Evolutionary conservation across 352 stramenopile species (phyloP), one percentile per base, ranked within the genome.

Genomic region (Pythium coloratum): DNA sequence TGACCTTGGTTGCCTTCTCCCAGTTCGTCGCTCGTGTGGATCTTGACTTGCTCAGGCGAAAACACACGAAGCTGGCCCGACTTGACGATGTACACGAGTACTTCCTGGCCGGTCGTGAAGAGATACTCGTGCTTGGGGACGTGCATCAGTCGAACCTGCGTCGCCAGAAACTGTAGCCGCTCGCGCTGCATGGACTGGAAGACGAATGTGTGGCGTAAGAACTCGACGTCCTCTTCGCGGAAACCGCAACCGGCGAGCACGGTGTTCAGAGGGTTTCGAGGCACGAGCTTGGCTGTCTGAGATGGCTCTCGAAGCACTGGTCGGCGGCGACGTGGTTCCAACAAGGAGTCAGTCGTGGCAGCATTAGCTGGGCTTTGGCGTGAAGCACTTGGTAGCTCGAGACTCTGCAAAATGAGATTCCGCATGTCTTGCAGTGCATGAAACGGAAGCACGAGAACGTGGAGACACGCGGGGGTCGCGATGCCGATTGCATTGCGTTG

Each of bases 401-500:
- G 16, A 18, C 47, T 64, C 3, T 20, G 18, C 18, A 50, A 24
- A 24, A 67, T 68, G 16, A 58, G 9, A 2, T 62, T 33, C 44
- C 50, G 55, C 54, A 86, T 78, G 36, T 74, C 62, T 28, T 80
- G 64, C 38, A 82, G 36, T 16, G 73, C 42, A 5, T 50, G 18
- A 26, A 76, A 80, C 0, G 79, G 75, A 2, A 90, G 30, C 10
- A 68, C 61, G 10, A 90, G 54, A 5, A 86, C 61, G 40, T 79
- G 70, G 12, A 80, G 80, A 30, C 71, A 71, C 2, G 69, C 58
- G 0, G 54, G 58, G 7, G 79, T 78, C 0, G 79, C 70, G 18
- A 90, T 55, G 2, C 78, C 81, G 20, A 88, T 79, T 0, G 67
- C 20, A 33, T 81, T 90, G 30, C 81, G 81, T 20, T 88, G 73